These are phyloP conservation scores for Neostapfia colusana DNA, from an alignment of 176 grass and related monocot species.

Conservation along the genomic window DNA sequence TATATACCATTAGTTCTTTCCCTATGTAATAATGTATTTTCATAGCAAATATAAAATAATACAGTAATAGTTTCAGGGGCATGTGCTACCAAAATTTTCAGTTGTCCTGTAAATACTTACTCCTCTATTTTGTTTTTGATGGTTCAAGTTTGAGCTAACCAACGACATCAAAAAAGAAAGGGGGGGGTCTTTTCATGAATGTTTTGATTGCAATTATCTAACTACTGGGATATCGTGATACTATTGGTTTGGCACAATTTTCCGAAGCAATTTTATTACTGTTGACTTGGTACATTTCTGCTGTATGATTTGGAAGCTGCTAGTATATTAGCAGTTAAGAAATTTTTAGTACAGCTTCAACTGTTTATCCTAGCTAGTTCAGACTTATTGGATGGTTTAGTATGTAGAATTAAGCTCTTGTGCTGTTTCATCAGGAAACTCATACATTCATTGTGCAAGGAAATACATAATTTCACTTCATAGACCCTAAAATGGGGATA, in stretches of 20 bases:
- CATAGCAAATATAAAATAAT: constrained; percentile 19
- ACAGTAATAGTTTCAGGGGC: neutral
- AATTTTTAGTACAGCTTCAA: neutral
- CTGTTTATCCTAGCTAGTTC: neutral
- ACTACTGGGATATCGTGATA: neutral
- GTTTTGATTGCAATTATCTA: neutral
- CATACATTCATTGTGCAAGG: neutral
- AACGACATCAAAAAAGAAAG: no score
- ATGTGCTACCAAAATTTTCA: neutral
- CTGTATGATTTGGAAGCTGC: neutral
- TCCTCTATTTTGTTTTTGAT: no score
- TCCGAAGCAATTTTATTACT: neutral
- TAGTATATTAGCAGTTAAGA: constrained; percentile 3
- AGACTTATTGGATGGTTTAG: neutral
- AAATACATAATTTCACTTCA: neutral
- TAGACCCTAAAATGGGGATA: neutral
- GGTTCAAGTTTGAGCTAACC: no score
- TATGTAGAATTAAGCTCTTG: constrained; percentile 8
- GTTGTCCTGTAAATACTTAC: neutral
- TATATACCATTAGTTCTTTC: constrained; percentile 19
- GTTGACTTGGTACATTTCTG: neutral
- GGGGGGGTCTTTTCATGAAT: neutral
- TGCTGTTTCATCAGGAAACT: constrained; percentile 1
- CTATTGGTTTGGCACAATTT: neutral
- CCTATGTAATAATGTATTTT: constrained; percentile 30